These are phyloP conservation scores for Aspergillus aculeatus DNA, from an alignment of 2,329 filamentous ascomycete species.

Conservation along the genomic window DNA sequence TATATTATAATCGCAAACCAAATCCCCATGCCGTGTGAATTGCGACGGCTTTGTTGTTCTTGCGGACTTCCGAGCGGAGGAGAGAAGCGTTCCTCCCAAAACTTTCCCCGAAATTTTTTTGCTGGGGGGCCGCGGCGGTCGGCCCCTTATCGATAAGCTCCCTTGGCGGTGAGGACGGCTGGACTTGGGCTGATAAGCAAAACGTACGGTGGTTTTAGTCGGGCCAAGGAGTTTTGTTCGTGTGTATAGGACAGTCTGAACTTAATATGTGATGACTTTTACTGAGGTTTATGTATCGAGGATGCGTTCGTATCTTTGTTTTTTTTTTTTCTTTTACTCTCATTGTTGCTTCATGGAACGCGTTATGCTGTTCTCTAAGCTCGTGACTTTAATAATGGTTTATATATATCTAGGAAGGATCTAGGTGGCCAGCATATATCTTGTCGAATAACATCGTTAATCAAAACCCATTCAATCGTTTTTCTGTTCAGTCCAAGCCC, in stretches of 20 bases:
- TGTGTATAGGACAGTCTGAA: too few relatives aligned
- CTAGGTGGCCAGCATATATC: neutral
- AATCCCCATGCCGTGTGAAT: neutral
- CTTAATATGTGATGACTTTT: too few relatives aligned
- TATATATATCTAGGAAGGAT: too few relatives aligned
- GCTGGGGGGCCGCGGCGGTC: neutral
- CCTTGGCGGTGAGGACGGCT: conserved; percentile 14
- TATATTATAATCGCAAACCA: neutral
- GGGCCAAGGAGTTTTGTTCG: too few relatives aligned
- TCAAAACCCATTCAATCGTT: neutral
- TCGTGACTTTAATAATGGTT: too few relatives aligned
- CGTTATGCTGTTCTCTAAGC: too few relatives aligned
- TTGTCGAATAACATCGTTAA: neutral
- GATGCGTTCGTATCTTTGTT: too few relatives aligned
- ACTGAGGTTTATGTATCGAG: too few relatives aligned
- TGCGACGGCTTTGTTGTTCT: conserved; percentile 5
- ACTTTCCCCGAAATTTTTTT: conserved; percentile 26
- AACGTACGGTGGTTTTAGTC: too few relatives aligned
- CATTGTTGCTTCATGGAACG: too few relatives aligned
- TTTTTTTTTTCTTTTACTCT: too few relatives aligned
- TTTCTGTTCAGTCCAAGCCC: conserved; percentile 38
- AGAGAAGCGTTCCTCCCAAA: neutral
- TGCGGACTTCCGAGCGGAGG: neutral
- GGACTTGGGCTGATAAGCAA: too few relatives aligned
- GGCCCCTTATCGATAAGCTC: conserved; percentile 31